Evolutionary conservation across 2,329 filamentous ascomycete species (phyloP).

Genomic region (Chrysoporthe cubensis): DNA sequence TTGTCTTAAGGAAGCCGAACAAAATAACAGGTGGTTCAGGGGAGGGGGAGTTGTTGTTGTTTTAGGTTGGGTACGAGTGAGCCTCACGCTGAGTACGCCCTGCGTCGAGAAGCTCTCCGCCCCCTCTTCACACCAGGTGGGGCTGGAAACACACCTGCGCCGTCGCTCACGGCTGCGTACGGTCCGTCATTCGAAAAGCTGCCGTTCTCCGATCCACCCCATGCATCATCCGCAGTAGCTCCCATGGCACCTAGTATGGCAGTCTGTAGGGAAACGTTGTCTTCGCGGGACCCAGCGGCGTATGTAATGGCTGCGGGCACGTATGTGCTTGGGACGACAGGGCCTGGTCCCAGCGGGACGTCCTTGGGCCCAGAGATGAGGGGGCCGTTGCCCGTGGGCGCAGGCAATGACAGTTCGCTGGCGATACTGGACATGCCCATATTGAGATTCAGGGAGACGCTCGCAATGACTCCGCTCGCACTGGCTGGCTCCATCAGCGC

Average conservation of each 20-base stretch:
- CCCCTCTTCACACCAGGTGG: neutral
- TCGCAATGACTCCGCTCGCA: slow-evolving; percentile 12
- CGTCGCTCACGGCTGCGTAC: neutral
- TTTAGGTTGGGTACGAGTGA: neutral
- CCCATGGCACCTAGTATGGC: neutral
- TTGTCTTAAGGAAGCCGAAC: neutral
- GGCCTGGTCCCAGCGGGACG: slow-evolving; percentile 7
- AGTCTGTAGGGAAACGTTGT: neutral
- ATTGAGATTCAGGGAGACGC: slow-evolving; percentile 15
- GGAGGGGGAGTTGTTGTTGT: too few species aligned
- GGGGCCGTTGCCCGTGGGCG: neutral
- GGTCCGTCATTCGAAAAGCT: neutral
- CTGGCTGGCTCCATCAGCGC: slow-evolving; percentile 7
- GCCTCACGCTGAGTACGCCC: slow-evolving; percentile 12
- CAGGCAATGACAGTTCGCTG: slow-evolving; percentile 7
- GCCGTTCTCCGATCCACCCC: neutral
- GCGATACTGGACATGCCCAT: slow-evolving; percentile 18
- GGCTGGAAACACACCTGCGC: neutral
- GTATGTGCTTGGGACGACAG: neutral
- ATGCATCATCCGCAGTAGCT: neutral
- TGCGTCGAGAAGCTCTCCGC: slow-evolving; percentile 8
- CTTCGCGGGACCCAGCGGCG: neutral
- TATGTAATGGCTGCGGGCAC: neutral
- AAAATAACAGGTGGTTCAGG: neutral
- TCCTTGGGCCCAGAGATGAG: neutral